Evolutionary conservation across 2,329 filamentous ascomycete species (phyloP).

Genomic region (Blumeria hordei): DNA sequence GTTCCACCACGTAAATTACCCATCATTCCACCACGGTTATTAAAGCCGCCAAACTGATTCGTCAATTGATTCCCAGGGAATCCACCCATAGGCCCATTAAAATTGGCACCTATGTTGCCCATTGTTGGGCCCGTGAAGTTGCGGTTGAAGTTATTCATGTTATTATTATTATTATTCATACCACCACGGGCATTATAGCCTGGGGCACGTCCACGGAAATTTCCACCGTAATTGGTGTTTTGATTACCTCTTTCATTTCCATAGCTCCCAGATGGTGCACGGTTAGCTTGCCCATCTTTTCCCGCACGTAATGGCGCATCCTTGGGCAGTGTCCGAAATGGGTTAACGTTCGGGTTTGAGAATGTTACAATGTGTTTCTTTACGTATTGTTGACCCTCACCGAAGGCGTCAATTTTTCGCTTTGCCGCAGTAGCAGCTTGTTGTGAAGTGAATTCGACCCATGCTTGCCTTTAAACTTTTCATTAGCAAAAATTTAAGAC

Average conservation of each 20-base stretch:
- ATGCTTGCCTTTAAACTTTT: constrained; percentile 31
- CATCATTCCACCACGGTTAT: constrained; percentile 27
- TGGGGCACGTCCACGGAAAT: constrained; percentile 25
- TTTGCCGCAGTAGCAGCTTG: constrained; percentile 75
- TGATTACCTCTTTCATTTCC: constrained; percentile 20
- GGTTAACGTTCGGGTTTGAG: constrained; percentile 54
- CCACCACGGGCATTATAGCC: constrained; percentile 20
- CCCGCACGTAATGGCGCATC: constrained; percentile 50
- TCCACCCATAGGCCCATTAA: constrained; percentile 20
- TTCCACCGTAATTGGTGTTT: constrained; percentile 16
- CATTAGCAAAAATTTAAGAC: constrained; percentile 3
- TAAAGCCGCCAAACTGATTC: constrained; percentile 26
- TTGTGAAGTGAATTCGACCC: constrained; percentile 60
- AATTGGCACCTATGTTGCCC: constrained; percentile 21
- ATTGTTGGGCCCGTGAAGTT: constrained; percentile 22
- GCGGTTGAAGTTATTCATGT: constrained; percentile 27
- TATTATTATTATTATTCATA: constrained; percentile 23
- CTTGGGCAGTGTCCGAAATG: constrained; percentile 77
- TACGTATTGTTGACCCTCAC: constrained; percentile 25
- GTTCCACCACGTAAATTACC: constrained; percentile 27
- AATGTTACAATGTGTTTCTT: constrained; percentile 52
- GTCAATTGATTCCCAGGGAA: constrained; percentile 21
- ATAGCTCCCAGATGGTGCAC: constrained; percentile 24
- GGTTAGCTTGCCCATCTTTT: constrained; percentile 33
- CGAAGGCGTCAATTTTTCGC: constrained; percentile 45